A percentile compares a stretch with the other conserved stretches of the same genome.
Evolutionary conservation across 306 rosid species (phyloP).

Genomic region (barrel medic (Medicago truncatula)): DNA sequence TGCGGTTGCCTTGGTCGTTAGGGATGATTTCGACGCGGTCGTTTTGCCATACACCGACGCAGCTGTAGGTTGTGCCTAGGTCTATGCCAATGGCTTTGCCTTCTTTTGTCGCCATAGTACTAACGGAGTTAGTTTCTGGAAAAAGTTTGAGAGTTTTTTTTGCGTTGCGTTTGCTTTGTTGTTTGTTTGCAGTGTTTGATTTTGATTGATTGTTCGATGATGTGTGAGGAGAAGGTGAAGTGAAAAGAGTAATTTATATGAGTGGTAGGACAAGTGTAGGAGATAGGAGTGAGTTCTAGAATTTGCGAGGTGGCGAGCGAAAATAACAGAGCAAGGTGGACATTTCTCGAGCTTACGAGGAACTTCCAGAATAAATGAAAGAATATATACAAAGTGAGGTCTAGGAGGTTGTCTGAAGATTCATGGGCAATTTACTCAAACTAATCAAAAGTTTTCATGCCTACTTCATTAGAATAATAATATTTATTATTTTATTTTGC

Average conservation of each 20-base stretch:
- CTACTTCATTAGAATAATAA: too few relatives aligned
- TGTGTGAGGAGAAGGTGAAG: not conserved
- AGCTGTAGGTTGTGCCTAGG: conserved; percentile 91
- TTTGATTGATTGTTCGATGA: too few relatives aligned
- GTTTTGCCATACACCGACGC: conserved; percentile 82
- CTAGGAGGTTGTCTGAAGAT: too few relatives aligned
- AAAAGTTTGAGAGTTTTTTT: not conserved
- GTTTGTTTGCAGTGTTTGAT: not conserved
- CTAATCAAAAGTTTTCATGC: too few relatives aligned
- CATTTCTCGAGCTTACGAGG: conserved; percentile 47
- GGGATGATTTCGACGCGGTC: conserved; percentile 89
- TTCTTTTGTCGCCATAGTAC: conserved; percentile 66
- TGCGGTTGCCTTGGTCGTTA: conserved; percentile 87
- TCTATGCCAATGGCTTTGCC: conserved; percentile 91
- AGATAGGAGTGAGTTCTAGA: conserved; percentile 17
- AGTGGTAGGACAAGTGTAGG: not conserved
- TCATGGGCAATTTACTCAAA: too few relatives aligned
- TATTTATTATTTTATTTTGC: too few relatives aligned
- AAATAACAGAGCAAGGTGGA: conserved; percentile 30
- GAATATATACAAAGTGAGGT: too few relatives aligned
- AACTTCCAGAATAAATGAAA: too few relatives aligned
- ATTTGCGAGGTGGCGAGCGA: conserved; percentile 4
- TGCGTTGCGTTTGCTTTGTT: not conserved
- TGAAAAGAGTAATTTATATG: not conserved
- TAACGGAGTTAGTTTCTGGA: not conserved